A percentile compares a stretch with the other conserved stretches of the same genome.
Evolutionary conservation across 2,329 filamentous ascomycete genomes (phyloP).

Genomic region (Aspergillus carbonarius): DNA sequence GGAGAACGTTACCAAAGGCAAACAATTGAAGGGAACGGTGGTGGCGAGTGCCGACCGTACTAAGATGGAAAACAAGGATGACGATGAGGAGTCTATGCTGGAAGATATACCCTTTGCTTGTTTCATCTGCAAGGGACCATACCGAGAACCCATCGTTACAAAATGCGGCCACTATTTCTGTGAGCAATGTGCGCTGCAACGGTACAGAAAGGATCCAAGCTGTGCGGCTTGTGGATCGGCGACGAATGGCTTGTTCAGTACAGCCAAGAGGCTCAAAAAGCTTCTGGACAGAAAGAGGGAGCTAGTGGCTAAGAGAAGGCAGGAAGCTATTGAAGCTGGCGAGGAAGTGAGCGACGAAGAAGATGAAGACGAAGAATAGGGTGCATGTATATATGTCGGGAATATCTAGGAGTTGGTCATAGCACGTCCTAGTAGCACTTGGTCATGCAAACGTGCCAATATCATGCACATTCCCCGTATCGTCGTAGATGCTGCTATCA

Average conservation of each 20-base stretch:
- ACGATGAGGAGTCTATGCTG: constrained; percentile 68
- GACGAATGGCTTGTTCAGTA: constrained; percentile 87
- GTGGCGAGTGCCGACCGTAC: constrained; percentile 42
- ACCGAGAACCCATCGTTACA: constrained; percentile 78
- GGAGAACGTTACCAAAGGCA: constrained; percentile 74
- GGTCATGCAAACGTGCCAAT: neutral
- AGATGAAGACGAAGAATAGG: constrained; percentile 31
- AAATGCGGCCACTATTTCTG: constrained; percentile 97
- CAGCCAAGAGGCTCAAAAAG: constrained; percentile 77
- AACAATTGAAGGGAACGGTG: constrained; percentile 45
- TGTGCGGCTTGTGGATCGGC: constrained; percentile 84
- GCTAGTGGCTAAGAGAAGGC: constrained; percentile 54
- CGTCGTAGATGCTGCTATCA: too few relatives aligned
- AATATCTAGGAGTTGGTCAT: neutral
- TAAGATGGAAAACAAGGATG: constrained; percentile 50
- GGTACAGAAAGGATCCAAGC: constrained; percentile 81
- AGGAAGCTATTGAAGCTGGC: constrained; percentile 53
- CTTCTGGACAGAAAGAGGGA: constrained; percentile 70
- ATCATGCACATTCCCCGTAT: neutral
- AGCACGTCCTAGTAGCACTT: neutral
- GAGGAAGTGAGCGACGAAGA: constrained; percentile 53
- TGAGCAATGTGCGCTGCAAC: constrained; percentile 78
- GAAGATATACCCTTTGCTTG: constrained; percentile 88
- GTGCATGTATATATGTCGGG: neutral
- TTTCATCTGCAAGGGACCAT: constrained; percentile 77